Conservation (phyloP, 2,329 filamentous ascomycete genomes). For the Sclerotinia minor region DNA sequence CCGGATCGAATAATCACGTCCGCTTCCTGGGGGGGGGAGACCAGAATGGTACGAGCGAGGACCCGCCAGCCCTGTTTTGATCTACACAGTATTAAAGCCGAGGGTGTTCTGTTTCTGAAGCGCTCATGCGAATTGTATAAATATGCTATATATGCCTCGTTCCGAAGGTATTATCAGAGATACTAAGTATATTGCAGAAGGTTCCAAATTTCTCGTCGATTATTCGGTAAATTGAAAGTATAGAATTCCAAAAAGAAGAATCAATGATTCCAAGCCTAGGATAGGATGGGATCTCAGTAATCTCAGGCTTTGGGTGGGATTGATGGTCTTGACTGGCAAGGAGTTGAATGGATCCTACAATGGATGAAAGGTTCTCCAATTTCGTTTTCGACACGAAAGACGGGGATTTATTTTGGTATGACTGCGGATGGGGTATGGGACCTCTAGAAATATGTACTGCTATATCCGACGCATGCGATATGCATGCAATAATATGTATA, state of each 20-base stretch:
- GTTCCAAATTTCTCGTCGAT: not conserved
- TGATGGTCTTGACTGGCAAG: not conserved
- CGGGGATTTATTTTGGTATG: conserved; percentile 17
- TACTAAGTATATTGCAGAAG: conserved; percentile 3
- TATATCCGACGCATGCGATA: conserved; percentile 6
- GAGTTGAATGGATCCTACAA: conserved; percentile 9
- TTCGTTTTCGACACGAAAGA: conserved; percentile 13
- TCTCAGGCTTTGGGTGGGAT: conserved; percentile 4
- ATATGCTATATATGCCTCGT: not conserved
- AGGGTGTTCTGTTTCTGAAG: conserved; percentile 19
- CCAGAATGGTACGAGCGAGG: conserved; percentile 23
- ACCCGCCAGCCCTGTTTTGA: conserved; percentile 23
- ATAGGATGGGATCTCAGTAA: not conserved
- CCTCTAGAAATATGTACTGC: not conserved
- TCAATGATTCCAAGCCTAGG: conserved; percentile 13
- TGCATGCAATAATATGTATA: not conserved
- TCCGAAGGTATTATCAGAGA: not conserved
- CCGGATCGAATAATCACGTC: conserved; percentile 20
- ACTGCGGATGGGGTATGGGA: not conserved
- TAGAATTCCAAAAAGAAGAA: conserved; percentile 1
- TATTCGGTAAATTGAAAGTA: not conserved
- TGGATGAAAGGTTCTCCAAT: conserved; percentile 3
- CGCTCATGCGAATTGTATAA: conserved; percentile 13
- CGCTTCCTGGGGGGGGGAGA: conserved; percentile 21
- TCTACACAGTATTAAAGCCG: conserved; percentile 18